Percentiles rank a stretch among this genome's conserved stretches.
Conservation (phyloP, 805 yeast species). For the Spathaspora arborariae region DNA sequence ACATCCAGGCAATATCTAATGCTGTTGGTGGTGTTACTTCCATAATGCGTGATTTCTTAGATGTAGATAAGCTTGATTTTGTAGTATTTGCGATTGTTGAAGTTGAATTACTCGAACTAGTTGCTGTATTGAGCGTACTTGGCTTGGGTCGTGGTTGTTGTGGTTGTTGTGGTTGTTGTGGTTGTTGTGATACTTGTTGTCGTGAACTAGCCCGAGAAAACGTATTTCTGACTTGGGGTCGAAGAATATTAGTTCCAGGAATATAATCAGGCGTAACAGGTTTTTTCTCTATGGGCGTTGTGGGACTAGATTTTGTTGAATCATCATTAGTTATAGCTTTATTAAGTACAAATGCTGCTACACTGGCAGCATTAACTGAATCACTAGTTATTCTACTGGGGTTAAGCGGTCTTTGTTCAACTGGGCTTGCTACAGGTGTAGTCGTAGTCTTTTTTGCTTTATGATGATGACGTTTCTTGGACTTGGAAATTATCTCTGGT, state of each 20-base stretch:
- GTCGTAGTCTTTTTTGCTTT: background rate
- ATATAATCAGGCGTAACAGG: slow-evolving; percentile 41
- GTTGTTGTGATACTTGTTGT: background rate
- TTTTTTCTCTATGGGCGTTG: slow-evolving; percentile 3
- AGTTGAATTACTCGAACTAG: background rate
- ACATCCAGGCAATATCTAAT: slow-evolving; percentile 57
- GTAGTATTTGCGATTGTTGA: background rate
- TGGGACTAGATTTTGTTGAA: slow-evolving; percentile 18
- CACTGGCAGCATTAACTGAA: slow-evolving; percentile 32
- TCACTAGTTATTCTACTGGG: slow-evolving; percentile 3
- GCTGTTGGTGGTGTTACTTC: slow-evolving; percentile 46
- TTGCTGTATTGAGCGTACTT: background rate
- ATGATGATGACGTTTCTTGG: slow-evolving; percentile 8
- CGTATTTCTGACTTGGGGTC: slow-evolving; percentile 45
- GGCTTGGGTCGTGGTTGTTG: background rate
- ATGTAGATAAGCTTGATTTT: background rate
- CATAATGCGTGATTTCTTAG: slow-evolving; percentile 20
- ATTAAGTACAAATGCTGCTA: slow-evolving; percentile 37
- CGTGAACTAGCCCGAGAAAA: background rate
- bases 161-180: background rate
- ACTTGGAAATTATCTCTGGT: slow-evolving; percentile 35
- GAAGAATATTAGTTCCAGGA: slow-evolving; percentile 56
- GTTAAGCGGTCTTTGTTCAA: background rate
- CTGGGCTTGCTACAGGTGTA: slow-evolving; percentile 1
- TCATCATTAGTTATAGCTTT: slow-evolving; percentile 24